Base-by-base conservation (phyloP, 495 filamentous ascomycete genomes). In the Xylaria cubensis region DNA sequence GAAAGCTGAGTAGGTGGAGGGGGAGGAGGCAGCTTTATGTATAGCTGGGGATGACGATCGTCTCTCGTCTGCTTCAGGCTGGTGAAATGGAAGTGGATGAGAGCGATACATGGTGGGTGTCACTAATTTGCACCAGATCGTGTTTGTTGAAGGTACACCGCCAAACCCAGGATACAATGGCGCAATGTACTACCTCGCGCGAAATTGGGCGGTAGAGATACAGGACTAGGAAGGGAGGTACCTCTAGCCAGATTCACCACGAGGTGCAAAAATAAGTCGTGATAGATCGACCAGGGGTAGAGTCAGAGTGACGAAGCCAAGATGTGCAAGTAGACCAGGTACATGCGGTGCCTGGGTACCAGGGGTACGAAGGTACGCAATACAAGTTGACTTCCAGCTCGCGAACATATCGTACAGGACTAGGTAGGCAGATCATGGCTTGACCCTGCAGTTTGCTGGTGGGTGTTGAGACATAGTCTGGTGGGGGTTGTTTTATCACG, bases 11-110 rank as follows among this genome's bases (percentile, higher is more conserved):
- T 74, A 72, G 62, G 65, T 66, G 78, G 74, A 73, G 77, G 79
- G 78, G 82, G 79, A 72, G 77, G 71, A 62, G 74, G 76, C 70
- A 76, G 77, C 77, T 80, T 85, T 86, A 86, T 86, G 80, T 85
- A 84, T 76, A 80, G 82, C 83, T 72, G 62, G 70, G 70, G 70
- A 72, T 61, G 53, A 66, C 3, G 59, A 72, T 67, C 64, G 41
- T 69, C 71, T 68, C 26, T 68, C 26, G 17, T 64, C 24, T 59
- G 55, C 63, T 51, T 61, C 70, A 26, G 63, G 61, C 41, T 73
- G 39, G 42, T 13, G 53, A 70, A 71, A 77, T 72, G 74, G 74
- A 64, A 72, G 72, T 55, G 53, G 72, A 72, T 73, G 67, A 75
- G 67, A 64, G 64, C 9, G 67, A 26, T 74, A 77, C 80, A 81